phyloP scores from a whole-genome alignment of 176 grass and related monocot species.

The Zoysia japonica region DNA sequence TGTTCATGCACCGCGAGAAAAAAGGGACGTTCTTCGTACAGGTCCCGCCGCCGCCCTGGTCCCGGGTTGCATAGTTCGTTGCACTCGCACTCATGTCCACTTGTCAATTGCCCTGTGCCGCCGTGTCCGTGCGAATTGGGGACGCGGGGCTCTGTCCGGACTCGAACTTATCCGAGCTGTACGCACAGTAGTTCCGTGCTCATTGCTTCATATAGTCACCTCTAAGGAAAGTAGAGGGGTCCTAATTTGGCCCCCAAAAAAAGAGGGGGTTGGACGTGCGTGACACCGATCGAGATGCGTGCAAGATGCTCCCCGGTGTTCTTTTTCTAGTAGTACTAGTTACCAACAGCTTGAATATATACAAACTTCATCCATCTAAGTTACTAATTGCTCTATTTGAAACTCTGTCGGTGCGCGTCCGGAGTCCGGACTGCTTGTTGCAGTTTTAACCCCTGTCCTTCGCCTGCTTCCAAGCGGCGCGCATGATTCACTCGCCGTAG shows the following conservation, averaged over 20 bases:
- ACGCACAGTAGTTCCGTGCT: too few relatives aligned
- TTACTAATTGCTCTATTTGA: neutral
- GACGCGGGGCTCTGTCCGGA: too few relatives aligned
- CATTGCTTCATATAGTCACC: too few relatives aligned
- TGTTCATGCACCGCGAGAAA: slow-evolving; percentile 6
- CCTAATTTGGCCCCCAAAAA: neutral
- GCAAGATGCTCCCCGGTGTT: neutral
- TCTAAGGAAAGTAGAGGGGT: neutral
- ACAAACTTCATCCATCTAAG: too few relatives aligned
- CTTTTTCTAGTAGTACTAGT: neutral
- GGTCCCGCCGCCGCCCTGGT: neutral
- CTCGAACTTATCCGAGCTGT: too few relatives aligned
- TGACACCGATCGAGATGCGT: neutral
- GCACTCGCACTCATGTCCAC: too few relatives aligned
- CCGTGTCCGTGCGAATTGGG: too few relatives aligned
- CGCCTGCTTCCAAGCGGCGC: neutral
- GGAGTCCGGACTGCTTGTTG: neutral
- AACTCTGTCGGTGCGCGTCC: neutral
- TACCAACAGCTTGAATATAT: too few relatives aligned
- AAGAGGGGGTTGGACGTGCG: neutral
- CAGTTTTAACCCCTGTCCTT: neutral
- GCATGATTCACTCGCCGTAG: neutral
- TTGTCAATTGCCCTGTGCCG: too few relatives aligned
- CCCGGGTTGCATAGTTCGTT: neutral
- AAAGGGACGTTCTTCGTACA: too few relatives aligned